A percentile compares a stretch with the other conserved stretches of the same genome.
These are phyloP conservation scores for Diversispora epigaea DNA, from an alignment of 192 early-diverging fungal genomes.

Conservation along the genomic window DNA sequence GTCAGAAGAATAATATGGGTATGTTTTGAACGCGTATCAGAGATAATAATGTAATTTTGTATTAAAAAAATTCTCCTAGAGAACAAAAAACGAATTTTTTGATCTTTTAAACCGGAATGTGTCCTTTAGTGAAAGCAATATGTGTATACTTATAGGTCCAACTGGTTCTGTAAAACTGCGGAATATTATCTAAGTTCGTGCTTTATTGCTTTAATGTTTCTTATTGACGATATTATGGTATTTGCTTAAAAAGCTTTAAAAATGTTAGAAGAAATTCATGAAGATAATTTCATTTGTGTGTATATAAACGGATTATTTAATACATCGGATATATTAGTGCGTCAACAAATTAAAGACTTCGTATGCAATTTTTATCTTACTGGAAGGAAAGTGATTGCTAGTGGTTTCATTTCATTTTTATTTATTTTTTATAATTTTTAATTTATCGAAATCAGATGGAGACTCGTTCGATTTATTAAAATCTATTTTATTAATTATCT, in stretches of 20 bases:
- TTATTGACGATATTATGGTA: neutral
- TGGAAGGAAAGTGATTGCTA: conserved; percentile 53
- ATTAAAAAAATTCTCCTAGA: neutral
- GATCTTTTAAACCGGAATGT: conserved; percentile 63
- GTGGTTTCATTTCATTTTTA: conserved; percentile 1
- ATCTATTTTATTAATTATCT: conserved; percentile 85
- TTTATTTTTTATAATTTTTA: conserved; percentile 49
- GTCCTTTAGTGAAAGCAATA: conserved; percentile 79
- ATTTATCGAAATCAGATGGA: conserved; percentile 68
- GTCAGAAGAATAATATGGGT: conserved; percentile 51
- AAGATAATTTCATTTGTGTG: conserved; percentile 62
- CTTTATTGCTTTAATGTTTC: neutral
- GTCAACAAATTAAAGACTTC: conserved; percentile 55
- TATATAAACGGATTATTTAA: conserved; percentile 77
- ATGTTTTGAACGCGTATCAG: neutral
- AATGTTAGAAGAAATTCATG: conserved; percentile 35
- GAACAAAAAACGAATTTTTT: conserved; percentile 33
- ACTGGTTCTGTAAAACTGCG: conserved; percentile 71
- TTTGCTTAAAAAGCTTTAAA: conserved; percentile 44
- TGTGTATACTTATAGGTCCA: conserved; percentile 79
- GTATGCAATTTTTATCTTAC: conserved; percentile 39
- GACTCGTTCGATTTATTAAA: conserved; percentile 66
- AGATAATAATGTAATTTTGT: neutral
- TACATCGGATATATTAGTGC: conserved; percentile 76
- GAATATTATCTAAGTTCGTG: conserved; percentile 26